phyloP scores from a whole-genome alignment of 768 basidiomycete species.

The Suillus clintonianus region DNA sequence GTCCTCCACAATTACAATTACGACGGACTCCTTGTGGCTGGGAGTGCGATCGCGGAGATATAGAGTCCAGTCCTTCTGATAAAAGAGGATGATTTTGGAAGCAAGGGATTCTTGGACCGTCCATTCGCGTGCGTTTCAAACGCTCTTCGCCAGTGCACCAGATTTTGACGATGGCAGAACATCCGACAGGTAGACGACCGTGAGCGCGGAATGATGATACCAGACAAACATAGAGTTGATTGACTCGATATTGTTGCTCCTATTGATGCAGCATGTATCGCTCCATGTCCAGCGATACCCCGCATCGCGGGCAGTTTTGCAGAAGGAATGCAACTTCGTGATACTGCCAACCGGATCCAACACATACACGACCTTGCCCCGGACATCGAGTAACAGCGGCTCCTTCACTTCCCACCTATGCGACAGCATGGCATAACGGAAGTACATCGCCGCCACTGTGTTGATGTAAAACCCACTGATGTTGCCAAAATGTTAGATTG shows the following conservation, averaged over 20 bases:
- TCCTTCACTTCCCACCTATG: background rate
- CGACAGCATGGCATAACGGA: background rate
- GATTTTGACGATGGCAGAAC: background rate
- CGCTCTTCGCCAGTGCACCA: background rate
- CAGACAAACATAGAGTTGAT: background rate
- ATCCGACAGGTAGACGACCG: background rate
- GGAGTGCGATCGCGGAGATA: background rate
- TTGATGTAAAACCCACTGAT: no score
- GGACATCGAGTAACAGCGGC: background rate
- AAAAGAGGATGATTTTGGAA: background rate
- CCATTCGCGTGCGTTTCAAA: background rate
- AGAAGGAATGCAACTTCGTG: background rate
- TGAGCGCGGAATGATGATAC: background rate
- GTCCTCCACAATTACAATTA: background rate
- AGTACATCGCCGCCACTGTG: background rate
- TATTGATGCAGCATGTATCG: background rate
- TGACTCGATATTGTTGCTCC: background rate
- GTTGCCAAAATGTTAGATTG: no score
- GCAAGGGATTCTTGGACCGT: background rate
- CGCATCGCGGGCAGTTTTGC: background rate
- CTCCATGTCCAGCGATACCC: background rate
- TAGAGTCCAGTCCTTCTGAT: background rate
- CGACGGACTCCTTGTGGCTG: background rate
- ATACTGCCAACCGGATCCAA: background rate
- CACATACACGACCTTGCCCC: background rate